Evolutionary conservation across 2,329 filamentous ascomycete genomes (phyloP).

Genomic region (Botrytis deweyae): DNA sequence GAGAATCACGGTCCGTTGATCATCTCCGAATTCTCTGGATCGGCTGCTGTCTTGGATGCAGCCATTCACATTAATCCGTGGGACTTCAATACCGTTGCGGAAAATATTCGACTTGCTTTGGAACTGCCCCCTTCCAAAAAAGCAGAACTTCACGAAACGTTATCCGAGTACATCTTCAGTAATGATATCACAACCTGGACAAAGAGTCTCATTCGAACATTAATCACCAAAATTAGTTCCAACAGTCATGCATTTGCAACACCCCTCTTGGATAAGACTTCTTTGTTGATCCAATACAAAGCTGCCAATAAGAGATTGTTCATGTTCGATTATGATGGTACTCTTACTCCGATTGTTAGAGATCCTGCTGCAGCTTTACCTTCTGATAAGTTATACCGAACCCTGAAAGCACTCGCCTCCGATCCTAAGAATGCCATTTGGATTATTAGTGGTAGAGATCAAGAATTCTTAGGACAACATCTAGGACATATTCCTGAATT

Average conservation of each 20-base stretch:
- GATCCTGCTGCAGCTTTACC: constrained; percentile 89
- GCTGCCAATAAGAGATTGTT: constrained; percentile 78
- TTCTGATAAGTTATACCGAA: constrained; percentile 76
- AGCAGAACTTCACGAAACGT: constrained; percentile 65
- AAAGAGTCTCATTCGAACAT: constrained; percentile 71
- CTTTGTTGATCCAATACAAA: constrained; percentile 72
- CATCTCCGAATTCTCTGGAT: constrained; percentile 94
- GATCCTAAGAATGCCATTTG: constrained; percentile 88
- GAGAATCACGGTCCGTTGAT: constrained; percentile 85
- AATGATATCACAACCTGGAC: constrained; percentile 89
- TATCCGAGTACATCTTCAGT: constrained; percentile 81
- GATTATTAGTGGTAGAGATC: constrained; percentile 96
- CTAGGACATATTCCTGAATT: constrained; percentile 87
- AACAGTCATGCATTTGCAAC: constrained; percentile 75
- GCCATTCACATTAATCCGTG: constrained; percentile 97
- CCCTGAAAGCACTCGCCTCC: constrained; percentile 73
- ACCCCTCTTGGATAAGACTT: constrained; percentile 73
- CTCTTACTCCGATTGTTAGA: constrained; percentile 89
- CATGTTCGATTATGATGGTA: constrained; percentile 99
- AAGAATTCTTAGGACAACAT: constrained; percentile 85
- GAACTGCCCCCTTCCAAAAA: constrained; percentile 70
- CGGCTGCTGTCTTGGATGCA: constrained; percentile 77
- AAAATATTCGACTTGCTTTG: constrained; percentile 78
- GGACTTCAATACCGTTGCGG: constrained; percentile 82
- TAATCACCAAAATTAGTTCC: constrained; percentile 77